Percentiles rank a stretch among this genome's conserved stretches.
Conservation (phyloP, 306 rosid genomes). For the Purshia tridentata region DNA sequence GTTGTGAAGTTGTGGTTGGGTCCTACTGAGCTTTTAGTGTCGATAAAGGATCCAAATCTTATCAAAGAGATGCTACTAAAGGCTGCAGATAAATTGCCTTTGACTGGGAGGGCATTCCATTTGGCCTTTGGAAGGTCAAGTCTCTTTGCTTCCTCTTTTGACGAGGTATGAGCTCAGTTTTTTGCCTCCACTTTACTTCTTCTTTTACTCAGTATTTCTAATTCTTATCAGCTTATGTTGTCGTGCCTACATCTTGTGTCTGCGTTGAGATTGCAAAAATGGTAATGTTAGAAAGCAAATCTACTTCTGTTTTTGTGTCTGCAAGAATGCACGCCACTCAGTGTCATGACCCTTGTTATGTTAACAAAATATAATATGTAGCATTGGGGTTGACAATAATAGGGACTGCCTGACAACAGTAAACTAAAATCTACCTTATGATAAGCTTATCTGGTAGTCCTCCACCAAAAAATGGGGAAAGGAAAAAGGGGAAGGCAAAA, state of each 20-base stretch:
- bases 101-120: constrained; percentile 57
- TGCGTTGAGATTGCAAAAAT: background rate
- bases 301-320: background rate
- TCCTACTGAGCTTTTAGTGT: constrained; percentile 78
- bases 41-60: constrained; percentile 61
- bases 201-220: background rate
- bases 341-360: background rate
- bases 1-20: constrained; percentile 83
- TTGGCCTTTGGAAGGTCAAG: constrained; percentile 71
- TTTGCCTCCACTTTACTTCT: background rate
- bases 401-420: background rate
- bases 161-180: constrained; percentile 41
- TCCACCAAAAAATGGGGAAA: background rate
- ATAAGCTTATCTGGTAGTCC: background rate
- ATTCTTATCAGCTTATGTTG: background rate
- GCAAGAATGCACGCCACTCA: background rate
- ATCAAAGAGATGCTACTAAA: constrained; percentile 68
- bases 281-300: background rate
- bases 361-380: background rate
- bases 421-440: background rate
- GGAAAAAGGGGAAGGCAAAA: background rate
- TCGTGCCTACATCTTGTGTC: background rate
- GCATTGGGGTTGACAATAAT: background rate
- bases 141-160: constrained; percentile 75
- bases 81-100: constrained; percentile 74